Percentiles rank a stretch among this genome's conserved stretches.
These are phyloP conservation scores for Mycena crocata DNA, from an alignment of 768 basidiomycete genomes.

Conservation along the genomic window DNA sequence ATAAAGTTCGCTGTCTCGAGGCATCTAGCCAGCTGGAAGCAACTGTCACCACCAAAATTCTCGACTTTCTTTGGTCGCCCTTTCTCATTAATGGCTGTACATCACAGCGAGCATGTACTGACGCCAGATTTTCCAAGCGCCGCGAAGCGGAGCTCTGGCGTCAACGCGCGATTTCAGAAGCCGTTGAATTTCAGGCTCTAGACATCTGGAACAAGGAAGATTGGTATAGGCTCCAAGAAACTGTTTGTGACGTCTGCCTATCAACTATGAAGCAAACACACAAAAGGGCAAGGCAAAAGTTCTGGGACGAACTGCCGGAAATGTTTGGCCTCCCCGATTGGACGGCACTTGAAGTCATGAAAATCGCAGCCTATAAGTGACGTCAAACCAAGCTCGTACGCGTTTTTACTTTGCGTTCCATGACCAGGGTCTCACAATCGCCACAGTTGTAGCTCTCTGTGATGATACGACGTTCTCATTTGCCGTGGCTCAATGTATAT, in stretches of 20 bases:
- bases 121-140: no score
- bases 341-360: conserved; percentile 4
- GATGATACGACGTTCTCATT: no score
- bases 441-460: no score
- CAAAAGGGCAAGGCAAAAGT: neutral
- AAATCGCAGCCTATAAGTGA: neutral
- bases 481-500: no score
- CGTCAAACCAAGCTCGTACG: no score
- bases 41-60: neutral
- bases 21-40: neutral
- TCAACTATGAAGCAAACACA: neutral
- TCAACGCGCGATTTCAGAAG: no score
- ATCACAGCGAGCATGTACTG: no score
- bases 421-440: no score
- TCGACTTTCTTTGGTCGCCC: neutral
- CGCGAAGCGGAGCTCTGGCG: no score
- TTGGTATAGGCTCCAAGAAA: neutral
- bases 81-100: no score
- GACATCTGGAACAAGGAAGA: neutral
- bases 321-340: conserved; percentile 10
- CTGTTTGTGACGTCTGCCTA: neutral
- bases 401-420: no score
- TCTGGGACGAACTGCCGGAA: neutral
- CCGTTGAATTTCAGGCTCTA: neutral
- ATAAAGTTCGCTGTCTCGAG: neutral